Base-by-base conservation (phyloP, 2,329 filamentous ascomycete genomes). In the Emmonsia crescens region DNA sequence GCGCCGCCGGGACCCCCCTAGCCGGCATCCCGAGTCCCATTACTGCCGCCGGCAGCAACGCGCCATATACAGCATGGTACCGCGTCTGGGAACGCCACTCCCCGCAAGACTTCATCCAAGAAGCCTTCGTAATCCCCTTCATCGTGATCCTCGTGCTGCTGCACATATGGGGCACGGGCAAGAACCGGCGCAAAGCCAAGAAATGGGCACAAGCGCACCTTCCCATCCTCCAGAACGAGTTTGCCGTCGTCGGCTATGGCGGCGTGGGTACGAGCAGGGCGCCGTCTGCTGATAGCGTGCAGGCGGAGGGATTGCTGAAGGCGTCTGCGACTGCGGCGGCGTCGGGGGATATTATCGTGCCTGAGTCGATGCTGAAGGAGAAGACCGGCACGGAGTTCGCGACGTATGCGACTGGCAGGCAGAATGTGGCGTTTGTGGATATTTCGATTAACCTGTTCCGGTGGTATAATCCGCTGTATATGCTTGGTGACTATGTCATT, bases 21-120 rank as follows among this genome's bases (percentile, higher is more conserved):
- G 68, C 71, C 19, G 31, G 19, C 16, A 54, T 31, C 31, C 6
- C 6, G 2, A 16, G 9, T 3, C 14, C 51, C 29, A 16, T 21
- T 38, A 72, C 76, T 21, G 80, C 82, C 63, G 79, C 78, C 52
- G 74, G 77, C 55, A 80, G 81, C 52, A 76, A 73, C 51, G 78
- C 80, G 31, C 89, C 89, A 16, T 96, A 88, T 76, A 96, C 91
- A 59, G 91, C 90, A 80, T 99, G 94, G 94, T 99, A 97, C 79
- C 91, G 91, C 61, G 81, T 97, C 64, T 94, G 96, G 83, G 92
- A 97, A 83, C 91, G 94, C 71, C 70, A 86, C 86, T 31, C 79
- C 87, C 63, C 82, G 82, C 71, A 46, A 21, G 94, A 99, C 75
- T 99, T 99, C 82, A 86, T 86, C 77, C 83, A 87, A 70, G 94